Evolutionary conservation across 73 alveolate species (phyloP).

Genomic region (Tetrahymena thermophila): DNA sequence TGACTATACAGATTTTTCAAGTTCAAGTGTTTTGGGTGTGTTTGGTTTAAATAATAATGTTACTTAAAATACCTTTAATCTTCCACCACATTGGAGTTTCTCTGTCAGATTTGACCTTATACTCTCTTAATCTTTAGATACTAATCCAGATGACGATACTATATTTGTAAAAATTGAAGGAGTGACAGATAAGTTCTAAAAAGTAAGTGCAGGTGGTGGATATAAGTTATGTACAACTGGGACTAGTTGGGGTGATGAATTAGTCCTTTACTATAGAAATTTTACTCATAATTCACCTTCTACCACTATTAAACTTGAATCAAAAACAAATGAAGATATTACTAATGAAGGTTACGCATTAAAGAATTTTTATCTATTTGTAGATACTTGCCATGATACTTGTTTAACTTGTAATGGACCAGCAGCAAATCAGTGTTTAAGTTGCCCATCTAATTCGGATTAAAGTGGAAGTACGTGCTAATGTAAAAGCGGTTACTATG

Average conservation of each 20-base stretch:
- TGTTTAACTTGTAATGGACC: neutral
- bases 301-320: neutral
- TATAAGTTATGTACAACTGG: neutral
- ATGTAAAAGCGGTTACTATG: neutral
- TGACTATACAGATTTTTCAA: neutral
- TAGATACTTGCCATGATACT: neutral
- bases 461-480: neutral
- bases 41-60: neutral
- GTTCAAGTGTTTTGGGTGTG: neutral
- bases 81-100: neutral
- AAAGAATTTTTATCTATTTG: neutral
- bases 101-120: neutral
- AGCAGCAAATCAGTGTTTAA: neutral
- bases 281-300: neutral
- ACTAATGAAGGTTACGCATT: neutral
- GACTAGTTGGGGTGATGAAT: neutral
- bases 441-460: neutral
- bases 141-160: neutral
- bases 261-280: neutral
- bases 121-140: neutral
- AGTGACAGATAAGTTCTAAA: neutral
- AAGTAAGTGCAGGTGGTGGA: neutral
- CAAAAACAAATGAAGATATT: neutral
- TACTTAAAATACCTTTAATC: neutral
- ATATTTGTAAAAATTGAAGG: neutral